Evolutionary conservation across 345 rosid genomes (phyloP), one percentile per base, ranked within the genome.

Genomic region (Eucalyptus pumila): DNA sequence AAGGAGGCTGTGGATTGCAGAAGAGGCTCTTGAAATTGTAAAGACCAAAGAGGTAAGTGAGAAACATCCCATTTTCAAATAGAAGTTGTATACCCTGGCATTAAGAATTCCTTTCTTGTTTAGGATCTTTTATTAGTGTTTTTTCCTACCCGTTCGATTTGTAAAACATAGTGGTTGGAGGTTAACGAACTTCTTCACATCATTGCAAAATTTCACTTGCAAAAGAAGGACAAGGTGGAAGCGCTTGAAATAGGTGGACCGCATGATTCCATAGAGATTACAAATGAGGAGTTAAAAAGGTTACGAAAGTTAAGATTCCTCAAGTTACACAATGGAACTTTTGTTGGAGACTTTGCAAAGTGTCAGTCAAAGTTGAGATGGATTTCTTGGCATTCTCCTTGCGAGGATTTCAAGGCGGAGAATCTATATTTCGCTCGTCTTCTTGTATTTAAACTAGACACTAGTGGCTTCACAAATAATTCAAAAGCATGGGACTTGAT

Each of bases 351-450:
- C 14, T 58, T 58, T 2, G 12, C 6, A 58, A 58, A 58, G 14
- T 58, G 14, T 58, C 7, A 5, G 5, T 26, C 30, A 58, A 58
- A 58, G n/a, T 58, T 58, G 65, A 58, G 65, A 26, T 58, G 65
- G 65, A 58, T 58, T 26, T 58, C 14, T 26, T 58, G 65, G 65
- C 14, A 11, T 42, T 42, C 44, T 2, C 14, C 65, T 26, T 0
- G 1, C 14, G 0, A 5, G 15, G 15, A 60, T 27, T 60, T 60
- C 12, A 11, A 2, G 15, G 32, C 32, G 4, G 1, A 9, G 32
- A 27, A 60, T 60, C 27, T 12, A 14, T 27, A 13, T 12, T 60
- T 60, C 8, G 32, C 12, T 27, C 4, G 6, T 60, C 67, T 60
- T 60, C 2, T 60, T 26, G 67, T 60, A 5, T 60, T 60, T 12